phyloP scores from a whole-genome alignment of 352 stramenopile species.

The Phytopythium chamaehyphon region DNA sequence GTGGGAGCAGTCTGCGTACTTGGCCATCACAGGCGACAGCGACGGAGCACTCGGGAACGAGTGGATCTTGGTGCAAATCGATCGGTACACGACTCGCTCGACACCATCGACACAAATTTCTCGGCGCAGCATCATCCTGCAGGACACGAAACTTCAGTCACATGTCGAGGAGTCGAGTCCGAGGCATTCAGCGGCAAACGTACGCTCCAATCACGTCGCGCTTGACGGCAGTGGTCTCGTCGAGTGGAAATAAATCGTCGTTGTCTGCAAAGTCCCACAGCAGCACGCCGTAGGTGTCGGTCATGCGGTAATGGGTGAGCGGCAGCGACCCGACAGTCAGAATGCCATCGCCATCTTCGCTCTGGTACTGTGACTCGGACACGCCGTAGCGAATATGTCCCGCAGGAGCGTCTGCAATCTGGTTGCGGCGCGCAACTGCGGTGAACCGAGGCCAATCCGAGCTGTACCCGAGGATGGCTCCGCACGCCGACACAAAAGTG shows the following conservation, averaged over 20 bases:
- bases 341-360: constrained; percentile 15
- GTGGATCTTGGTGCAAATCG: constrained; percentile 29
- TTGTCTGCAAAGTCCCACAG: constrained; percentile 33
- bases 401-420: constrained; percentile 30
- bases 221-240: constrained; percentile 21
- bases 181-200: constrained; percentile 5
- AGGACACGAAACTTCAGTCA: constrained; percentile 26
- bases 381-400: constrained; percentile 45
- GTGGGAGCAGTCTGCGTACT: constrained; percentile 24
- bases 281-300: constrained; percentile 14
- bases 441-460: constrained; percentile 44
- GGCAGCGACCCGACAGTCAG: constrained; percentile 23
- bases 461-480: constrained; percentile 33
- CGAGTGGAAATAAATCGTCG: constrained; percentile 24
- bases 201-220: constrained; percentile 30
- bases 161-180: constrained; percentile 13
- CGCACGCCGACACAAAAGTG: constrained; percentile 38
- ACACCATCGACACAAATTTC: constrained; percentile 28
- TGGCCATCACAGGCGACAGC: constrained; percentile 10
- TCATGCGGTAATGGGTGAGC: constrained; percentile 23
- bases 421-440: constrained; percentile 15
- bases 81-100: constrained; percentile 25
- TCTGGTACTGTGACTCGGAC: constrained; percentile 28
- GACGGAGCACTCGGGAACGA: constrained; percentile 14
- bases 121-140: constrained; percentile 26